Evolutionary conservation across 495 filamentous ascomycete genomes (phyloP).

Genomic region (Penicillium coprophilum): DNA sequence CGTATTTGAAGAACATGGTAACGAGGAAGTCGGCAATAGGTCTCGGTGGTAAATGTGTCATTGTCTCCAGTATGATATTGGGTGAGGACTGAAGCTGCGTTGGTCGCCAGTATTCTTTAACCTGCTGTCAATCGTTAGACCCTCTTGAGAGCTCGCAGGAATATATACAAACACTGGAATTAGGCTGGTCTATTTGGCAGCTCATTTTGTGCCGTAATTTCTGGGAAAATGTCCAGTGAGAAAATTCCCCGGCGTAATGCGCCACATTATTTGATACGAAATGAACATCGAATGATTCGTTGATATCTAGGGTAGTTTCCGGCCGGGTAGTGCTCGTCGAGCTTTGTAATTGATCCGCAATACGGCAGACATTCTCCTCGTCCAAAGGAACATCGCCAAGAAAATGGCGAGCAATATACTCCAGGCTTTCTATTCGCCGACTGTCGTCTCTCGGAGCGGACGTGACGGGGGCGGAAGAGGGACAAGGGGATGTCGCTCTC

Average conservation of each 20-base stretch:
- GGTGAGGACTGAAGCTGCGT: constrained; percentile 46
- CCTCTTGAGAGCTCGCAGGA: neutral
- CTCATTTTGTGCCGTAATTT: constrained; percentile 43
- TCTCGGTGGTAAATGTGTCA: constrained; percentile 43
- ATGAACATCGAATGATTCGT: constrained; percentile 39
- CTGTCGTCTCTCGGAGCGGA: neutral
- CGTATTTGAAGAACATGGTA: constrained; percentile 48
- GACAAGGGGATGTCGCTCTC: constrained; percentile 20
- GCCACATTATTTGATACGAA: constrained; percentile 44
- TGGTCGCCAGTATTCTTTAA: constrained; percentile 47
- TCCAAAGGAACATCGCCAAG: constrained; percentile 23
- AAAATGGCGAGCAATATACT: constrained; percentile 20
- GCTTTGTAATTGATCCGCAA: constrained; percentile 14
- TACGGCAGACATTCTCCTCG: constrained; percentile 14
- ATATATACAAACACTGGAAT: constrained; percentile 28
- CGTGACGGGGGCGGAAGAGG: constrained; percentile 10
- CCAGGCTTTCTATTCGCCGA: constrained; percentile 13
- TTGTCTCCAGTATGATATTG: constrained; percentile 31
- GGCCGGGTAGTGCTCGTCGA: neutral
- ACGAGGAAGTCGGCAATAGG: constrained; percentile 48
- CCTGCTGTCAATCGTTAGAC: constrained; percentile 20
- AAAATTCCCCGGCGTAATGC: constrained; percentile 52
- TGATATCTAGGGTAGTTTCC: constrained; percentile 13
- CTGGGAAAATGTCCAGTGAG: constrained; percentile 48
- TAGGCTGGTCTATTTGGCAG: constrained; percentile 32